Evolutionary conservation across 2,329 filamentous ascomycete species (phyloP).

Genomic region (Endoconidiophora laricicola): DNA sequence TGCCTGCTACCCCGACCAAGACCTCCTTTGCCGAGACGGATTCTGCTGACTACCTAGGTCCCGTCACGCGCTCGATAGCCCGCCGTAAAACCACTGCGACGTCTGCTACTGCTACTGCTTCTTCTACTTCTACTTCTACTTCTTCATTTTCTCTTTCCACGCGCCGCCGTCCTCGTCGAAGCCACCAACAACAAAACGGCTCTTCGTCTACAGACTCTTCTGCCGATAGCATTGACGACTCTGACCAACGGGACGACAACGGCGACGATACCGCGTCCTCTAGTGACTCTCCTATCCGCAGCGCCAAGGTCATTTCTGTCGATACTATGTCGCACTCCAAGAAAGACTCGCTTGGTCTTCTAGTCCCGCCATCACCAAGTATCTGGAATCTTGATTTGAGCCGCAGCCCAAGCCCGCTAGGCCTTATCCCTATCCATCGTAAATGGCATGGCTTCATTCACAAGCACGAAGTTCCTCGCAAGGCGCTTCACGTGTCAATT

Average conservation of each 20-base stretch:
- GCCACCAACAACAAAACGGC: neutral
- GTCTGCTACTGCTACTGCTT: neutral
- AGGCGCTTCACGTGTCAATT: slow-evolving; percentile 85
- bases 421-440: slow-evolving; percentile 85
- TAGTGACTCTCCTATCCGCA: slow-evolving; percentile 4
- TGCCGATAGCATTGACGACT: slow-evolving; percentile 7
- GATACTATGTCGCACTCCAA: slow-evolving; percentile 7
- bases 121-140: neutral
- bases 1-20: slow-evolving; percentile 7
- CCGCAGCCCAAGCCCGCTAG: slow-evolving; percentile 79
- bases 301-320: neutral
- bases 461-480: slow-evolving; percentile 91
- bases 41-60: slow-evolving; percentile 40
- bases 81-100: slow-evolving; percentile 23
- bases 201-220: slow-evolving; percentile 7
- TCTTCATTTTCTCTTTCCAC: neutral
- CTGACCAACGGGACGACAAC: slow-evolving; percentile 5
- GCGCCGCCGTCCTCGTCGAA: neutral
- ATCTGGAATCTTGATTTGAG: slow-evolving; percentile 80
- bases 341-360: slow-evolving; percentile 41
- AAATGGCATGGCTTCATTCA: slow-evolving; percentile 87
- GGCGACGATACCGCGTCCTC: slow-evolving; percentile 8
- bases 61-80: slow-evolving; percentile 59
- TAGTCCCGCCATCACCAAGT: slow-evolving; percentile 49
- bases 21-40: slow-evolving; percentile 1